Base-by-base conservation (phyloP, 1,139 yeast genomes). In the Petasospora fabianii region DNA sequence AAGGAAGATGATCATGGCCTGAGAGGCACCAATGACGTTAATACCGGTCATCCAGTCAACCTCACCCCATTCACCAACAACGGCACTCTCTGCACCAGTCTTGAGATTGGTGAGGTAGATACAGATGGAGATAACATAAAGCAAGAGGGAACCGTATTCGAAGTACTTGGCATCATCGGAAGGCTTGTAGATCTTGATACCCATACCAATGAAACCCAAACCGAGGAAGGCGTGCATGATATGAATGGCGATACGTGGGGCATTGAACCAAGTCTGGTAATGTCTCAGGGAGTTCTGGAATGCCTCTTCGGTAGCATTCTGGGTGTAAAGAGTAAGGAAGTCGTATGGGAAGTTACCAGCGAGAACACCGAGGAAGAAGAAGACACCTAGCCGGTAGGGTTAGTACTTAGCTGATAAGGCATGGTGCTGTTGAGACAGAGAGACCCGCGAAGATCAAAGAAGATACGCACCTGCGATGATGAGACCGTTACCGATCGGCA, bases 1-100 rank as follows among this genome's bases (percentile, higher is more conserved):
- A 15, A 84, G 71, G 44, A 87, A 62, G 16, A 84, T 77, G 49
- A 85, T 71, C 71, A 92, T 83, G 34, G 84, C 75, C 62, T 83
- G 82, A 32, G 95, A 80, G 6, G 97, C 97, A 32, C 95, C 96
- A 60, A 92, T 77, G 31, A 92, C 96, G 51, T 86, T 86, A 54
- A 92, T 66, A 18, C 97, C 97, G 21, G 96, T 87, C 47, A 71
- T 69, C 60, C 75, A 78, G 55, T 85, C 87, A 38, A 92, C 96
- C 40, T 92, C 97, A 48, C 96, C 97, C 97, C 97, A 92, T 45
- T 77, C 69, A 33, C 90, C 88, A 43, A 73, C 63, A 22, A 76
- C 55, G 44, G 87, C 77, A 38, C 94, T 77, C 53, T 75, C 74
- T 36, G 82, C 70, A 36, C 98, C 98, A 38, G 85, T 77, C 61